Evolutionary conservation across 139 green algal species (phyloP).

Genomic region (Chlorella sp.): DNA sequence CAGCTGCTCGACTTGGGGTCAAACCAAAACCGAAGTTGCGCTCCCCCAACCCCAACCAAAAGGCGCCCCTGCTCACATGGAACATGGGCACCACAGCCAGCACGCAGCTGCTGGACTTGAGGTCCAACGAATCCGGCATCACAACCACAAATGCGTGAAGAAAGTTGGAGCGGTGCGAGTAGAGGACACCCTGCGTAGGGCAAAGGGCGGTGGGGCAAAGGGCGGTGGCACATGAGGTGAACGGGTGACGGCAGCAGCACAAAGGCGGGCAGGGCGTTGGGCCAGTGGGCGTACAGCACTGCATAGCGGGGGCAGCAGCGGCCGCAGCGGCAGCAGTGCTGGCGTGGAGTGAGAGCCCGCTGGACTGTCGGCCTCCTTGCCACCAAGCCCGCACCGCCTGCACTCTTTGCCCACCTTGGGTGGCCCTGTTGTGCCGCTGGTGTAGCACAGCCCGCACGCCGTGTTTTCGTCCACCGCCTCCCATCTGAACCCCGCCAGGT

Average conservation of each 20-base stretch:
- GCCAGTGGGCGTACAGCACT: slow-evolving; percentile 78
- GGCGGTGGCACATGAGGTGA: too few species aligned
- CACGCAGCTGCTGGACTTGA: slow-evolving; percentile 42
- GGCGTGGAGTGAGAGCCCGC: not conserved
- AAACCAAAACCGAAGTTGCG: too few species aligned
- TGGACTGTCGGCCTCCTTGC: too few species aligned
- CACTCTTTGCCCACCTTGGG: slow-evolving; percentile 42
- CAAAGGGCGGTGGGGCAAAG: too few species aligned
- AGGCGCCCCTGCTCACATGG: slow-evolving; percentile 37
- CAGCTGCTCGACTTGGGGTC: not conserved
- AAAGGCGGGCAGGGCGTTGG: slow-evolving; percentile 70
- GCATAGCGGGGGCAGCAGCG: slow-evolving; percentile 52
- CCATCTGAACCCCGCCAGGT: slow-evolving; percentile 53
- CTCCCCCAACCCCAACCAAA: too few species aligned
- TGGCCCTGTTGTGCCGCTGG: slow-evolving; percentile 61
- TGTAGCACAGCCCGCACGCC: slow-evolving; percentile 87
- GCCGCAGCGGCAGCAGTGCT: not conserved
- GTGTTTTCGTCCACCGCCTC: slow-evolving; percentile 57
- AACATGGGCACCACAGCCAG: slow-evolving; percentile 84
- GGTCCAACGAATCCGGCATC: slow-evolving; percentile 54
- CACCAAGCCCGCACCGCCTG: too few species aligned
- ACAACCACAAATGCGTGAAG: slow-evolving; percentile 66
- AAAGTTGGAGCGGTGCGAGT: slow-evolving; percentile 79
- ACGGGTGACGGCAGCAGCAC: not conserved
- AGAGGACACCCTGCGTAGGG: slow-evolving; percentile 79